Evolutionary conservation across 768 basidiomycete genomes (phyloP).

Genomic region (Hygrophoropsis aurantiaca): DNA sequence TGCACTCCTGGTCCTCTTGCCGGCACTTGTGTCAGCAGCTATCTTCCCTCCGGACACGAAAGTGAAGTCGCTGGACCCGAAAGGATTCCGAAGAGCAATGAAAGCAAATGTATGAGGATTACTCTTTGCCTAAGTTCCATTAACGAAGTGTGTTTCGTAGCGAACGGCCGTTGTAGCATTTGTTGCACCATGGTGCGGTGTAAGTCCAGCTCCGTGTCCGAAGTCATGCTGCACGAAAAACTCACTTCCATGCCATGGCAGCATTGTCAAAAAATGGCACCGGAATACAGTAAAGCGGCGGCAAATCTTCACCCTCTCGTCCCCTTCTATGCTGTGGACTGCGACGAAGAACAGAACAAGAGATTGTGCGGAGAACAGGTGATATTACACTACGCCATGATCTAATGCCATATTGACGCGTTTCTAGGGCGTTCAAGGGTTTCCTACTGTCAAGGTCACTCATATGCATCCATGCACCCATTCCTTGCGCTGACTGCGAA

Average conservation of each 20-base stretch:
- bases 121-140: slow-evolving; percentile 3
- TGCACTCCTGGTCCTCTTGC: slow-evolving; percentile 23
- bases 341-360: slow-evolving; percentile 81
- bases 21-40: slow-evolving; percentile 41
- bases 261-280: slow-evolving; percentile 86
- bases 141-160: slow-evolving; percentile 34
- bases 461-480: slow-evolving; percentile 3
- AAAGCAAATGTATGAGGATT: slow-evolving; percentile 51
- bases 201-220: slow-evolving; percentile 32
- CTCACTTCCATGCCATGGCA: slow-evolving; percentile 25
- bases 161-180: slow-evolving; percentile 82
- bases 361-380: slow-evolving; percentile 79
- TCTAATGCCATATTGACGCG: neutral
- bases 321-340: slow-evolving; percentile 92
- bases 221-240: neutral
- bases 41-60: slow-evolving; percentile 50
- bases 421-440: slow-evolving; percentile 73
- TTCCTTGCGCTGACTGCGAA: slow-evolving; percentile 5
- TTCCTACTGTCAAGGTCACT: slow-evolving; percentile 85
- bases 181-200: slow-evolving; percentile 94
- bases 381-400: neutral
- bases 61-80: slow-evolving; percentile 75
- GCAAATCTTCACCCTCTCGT: slow-evolving; percentile 76
- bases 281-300: slow-evolving; percentile 84
- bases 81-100: slow-evolving; percentile 70